Conservation (phyloP, 2,329 filamentous ascomycete species). For the Curvularia hawaiiensis region DNA sequence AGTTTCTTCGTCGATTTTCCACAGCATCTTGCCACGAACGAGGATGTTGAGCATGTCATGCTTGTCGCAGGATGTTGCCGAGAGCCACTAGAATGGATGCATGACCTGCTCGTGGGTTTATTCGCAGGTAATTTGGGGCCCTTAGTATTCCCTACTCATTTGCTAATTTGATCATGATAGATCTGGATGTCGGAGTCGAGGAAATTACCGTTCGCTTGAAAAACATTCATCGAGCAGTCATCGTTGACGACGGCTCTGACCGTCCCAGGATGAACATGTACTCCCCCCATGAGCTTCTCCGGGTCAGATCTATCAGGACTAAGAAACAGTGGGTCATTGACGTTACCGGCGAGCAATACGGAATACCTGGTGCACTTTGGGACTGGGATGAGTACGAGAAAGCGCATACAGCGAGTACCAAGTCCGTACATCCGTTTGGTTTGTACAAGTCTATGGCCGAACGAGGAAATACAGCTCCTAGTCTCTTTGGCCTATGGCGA, state of each 20-base stretch:
- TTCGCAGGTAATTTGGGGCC: not conserved
- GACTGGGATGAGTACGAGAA: not conserved
- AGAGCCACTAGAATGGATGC: conserved; percentile 6
- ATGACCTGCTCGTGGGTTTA: not conserved
- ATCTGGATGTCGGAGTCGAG: not conserved
- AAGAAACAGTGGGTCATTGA: conserved; percentile 6
- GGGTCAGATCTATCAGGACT: not conserved
- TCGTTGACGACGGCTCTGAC: not conserved
- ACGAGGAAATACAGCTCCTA: too few relatives aligned
- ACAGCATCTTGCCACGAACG: not conserved
- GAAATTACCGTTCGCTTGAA: not conserved
- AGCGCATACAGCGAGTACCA: not conserved
- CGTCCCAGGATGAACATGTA: not conserved
- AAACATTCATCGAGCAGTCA: not conserved
- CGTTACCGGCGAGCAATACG: conserved; percentile 7
- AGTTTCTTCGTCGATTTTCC: conserved; percentile 6
- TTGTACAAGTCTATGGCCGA: too few relatives aligned
- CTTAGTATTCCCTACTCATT: rapidly evolving
- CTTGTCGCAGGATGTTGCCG: conserved; percentile 2
- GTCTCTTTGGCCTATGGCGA: not conserved
- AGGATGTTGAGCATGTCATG: not conserved
- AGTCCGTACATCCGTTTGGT: not conserved
- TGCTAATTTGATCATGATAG: not conserved
- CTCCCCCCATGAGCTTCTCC: not conserved
- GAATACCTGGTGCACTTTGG: not conserved